Conservation (phyloP, 2,329 filamentous ascomycete genomes). For the Pseudogymnoascus sp. region DNA sequence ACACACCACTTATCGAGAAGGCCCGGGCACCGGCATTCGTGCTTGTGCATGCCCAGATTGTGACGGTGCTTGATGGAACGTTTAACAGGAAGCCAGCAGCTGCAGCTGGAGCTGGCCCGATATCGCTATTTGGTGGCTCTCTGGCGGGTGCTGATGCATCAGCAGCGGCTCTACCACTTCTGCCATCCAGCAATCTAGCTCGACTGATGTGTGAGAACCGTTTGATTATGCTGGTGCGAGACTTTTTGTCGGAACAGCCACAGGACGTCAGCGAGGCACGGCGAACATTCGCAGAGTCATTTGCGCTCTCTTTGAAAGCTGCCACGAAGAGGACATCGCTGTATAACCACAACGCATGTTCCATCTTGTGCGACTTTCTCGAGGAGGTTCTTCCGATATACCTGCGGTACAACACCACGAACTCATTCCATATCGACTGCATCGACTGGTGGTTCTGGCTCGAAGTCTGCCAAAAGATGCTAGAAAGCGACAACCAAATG, state of each 20-base stretch:
- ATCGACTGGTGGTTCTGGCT: conserved; percentile 65
- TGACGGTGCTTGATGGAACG: conserved; percentile 60
- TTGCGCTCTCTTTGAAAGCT: conserved; percentile 55
- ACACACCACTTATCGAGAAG: conserved; percentile 47
- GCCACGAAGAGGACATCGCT: conserved; percentile 57
- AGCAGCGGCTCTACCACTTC: conserved; percentile 49
- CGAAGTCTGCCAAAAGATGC: conserved; percentile 59
- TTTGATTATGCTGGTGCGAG: conserved; percentile 62
- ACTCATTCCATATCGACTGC: conserved; percentile 36
- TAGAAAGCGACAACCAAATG: conserved; percentile 64
- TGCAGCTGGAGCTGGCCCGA: conserved; percentile 43
- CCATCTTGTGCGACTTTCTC: conserved; percentile 66
- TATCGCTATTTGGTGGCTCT: conserved; percentile 46
- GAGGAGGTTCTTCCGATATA: conserved; percentile 62
- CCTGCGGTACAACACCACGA: conserved; percentile 50
- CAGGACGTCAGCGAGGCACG: conserved; percentile 47
- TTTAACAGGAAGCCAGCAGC: conserved; percentile 52
- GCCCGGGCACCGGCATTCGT: conserved; percentile 57
- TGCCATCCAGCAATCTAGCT: conserved; percentile 52
- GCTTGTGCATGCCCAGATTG: conserved; percentile 61
- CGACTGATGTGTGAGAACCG: conserved; percentile 66
- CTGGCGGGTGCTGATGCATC: conserved; percentile 52
- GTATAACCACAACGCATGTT: conserved; percentile 65
- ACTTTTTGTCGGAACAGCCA: conserved; percentile 58
- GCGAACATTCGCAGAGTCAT: conserved; percentile 57